These are phyloP conservation scores for Blastocystis sp. DNA, from an alignment of 352 stramenopile species.

Conservation along the genomic window DNA sequence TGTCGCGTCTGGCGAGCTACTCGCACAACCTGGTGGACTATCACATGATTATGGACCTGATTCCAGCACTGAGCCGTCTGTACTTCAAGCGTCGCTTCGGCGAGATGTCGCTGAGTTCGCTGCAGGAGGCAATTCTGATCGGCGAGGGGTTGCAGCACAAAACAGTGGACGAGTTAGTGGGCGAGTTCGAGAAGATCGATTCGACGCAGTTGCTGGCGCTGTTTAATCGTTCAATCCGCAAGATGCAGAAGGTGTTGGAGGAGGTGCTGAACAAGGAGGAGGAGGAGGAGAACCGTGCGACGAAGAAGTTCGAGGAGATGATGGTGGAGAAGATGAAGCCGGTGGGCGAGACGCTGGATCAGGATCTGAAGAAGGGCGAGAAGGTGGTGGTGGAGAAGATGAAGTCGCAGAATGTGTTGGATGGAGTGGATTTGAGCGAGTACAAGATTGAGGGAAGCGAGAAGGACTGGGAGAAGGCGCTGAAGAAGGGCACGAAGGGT, in stretches of 20 bases:
- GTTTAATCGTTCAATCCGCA: constrained; percentile 94
- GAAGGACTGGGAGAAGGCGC: constrained; percentile 85
- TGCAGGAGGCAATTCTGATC: constrained; percentile 92
- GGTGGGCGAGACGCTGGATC: constrained; percentile 83
- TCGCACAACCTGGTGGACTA: constrained; percentile 98
- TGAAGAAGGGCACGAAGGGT: constrained; percentile 50
- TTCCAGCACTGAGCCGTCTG: constrained; percentile 90
- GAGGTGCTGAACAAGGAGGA: constrained; percentile 80
- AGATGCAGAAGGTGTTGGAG: constrained; percentile 84
- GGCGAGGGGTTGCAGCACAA: constrained; percentile 86
- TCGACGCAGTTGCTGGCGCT: constrained; percentile 93
- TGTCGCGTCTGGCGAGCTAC: constrained; percentile 96
- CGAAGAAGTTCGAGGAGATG: constrained; percentile 80
- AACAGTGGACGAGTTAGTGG: constrained; percentile 89
- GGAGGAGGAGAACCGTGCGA: constrained; percentile 80
- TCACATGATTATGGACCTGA: constrained; percentile 96
- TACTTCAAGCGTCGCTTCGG: constrained; percentile 93
- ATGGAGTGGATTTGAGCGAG: constrained; percentile 90
- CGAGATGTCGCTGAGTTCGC: constrained; percentile 87
- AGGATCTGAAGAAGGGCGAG: constrained; percentile 79
- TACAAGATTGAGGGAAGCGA: constrained; percentile 91
- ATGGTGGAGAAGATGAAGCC: constrained; percentile 79
- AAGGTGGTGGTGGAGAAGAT: constrained; percentile 78
- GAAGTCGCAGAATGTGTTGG: constrained; percentile 81
- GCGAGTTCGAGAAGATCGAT: constrained; percentile 88